Evolutionary conservation across 2,329 filamentous ascomycete genomes (phyloP), one percentile per base, ranked within the genome.

Genomic region (Domatiomyces catenatus): DNA sequence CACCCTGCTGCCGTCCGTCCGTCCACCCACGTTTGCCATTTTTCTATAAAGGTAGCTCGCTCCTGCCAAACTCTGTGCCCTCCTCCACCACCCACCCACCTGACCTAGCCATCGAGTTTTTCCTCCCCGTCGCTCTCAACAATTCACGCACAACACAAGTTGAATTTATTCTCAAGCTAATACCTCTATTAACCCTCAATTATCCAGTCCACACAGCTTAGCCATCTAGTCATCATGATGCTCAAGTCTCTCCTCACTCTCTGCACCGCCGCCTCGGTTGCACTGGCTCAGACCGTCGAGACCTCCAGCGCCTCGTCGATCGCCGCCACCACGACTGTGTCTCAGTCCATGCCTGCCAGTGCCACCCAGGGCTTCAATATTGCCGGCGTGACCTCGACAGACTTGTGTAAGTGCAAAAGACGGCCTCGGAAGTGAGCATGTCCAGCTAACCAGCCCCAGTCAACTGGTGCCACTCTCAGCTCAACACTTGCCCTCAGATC

Each of bases 401-500:
- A 46, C 36, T 49, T 50, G 45, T 58, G 57, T 58, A 57, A 58
- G 57, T 54, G 46, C 47, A 3, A n/a, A n/a, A 5, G 15, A 18
- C 17, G 45, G 20, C 6, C 28, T 22, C 24, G 20, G 8, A 24
- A 24, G 17, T 20, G 26, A 50, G 28, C 46, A 20, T 24, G 3
- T 47, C 47, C 44, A n/a, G 45, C 32, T 18, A 19, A 43, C 20
- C 10, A 44, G 20, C 20, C 44, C 47, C 52, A 75, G 73, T 62
- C 54, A 59, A 67, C 51, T 83, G 78, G 78, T 84, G 80, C 63
- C 63, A 65, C 49, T 76, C 71, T 55, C 69, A 83, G 67, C 66
- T 66, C 54, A 78, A 79, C 65, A 73, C 72, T 44, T 84, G 80
- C 67, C 76, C 75, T 15, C 62, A 71, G 52, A 71, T 83, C 56